Evolutionary conservation across 1,284 basidiomycete species (phyloP), one percentile per base, ranked within the genome.

Genomic region (Puccinia coronata): DNA sequence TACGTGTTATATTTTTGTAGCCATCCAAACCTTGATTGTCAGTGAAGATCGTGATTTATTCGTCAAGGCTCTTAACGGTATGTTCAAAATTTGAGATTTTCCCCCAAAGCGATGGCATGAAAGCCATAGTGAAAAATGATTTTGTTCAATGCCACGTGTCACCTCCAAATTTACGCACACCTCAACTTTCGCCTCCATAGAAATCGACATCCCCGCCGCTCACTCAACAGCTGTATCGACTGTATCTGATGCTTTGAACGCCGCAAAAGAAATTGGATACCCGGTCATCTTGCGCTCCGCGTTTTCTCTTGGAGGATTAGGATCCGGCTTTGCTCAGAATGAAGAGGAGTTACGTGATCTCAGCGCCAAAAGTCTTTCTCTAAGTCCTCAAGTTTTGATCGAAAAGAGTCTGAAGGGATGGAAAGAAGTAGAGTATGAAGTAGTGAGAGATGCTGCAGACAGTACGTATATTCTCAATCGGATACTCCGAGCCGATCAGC

Each of bases 391-490:
- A 87, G 94, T 99, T 70, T 90, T 99, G 80, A 96, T 99, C 84
- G 97, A 99, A 87, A 93, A 95, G 84, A 95, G 93, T 85, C 93
- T 99, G 91, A 98, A 98, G 88, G 97, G 97, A 67, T 99, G 97
- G 97, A 99, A 99, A 87, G 97, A 99, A 88, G 90, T 98, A 84
- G 97, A 99, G 88, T 99, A 99, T 86, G 97, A 99, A 87, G 97
- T 99, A 80, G 96, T 99, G 84, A 93, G 97, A 83, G 97, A 99
- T 87, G 95, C 91, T 84, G 94, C 94, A 76, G 95, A 99, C 84
- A 86, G 84, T 83, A 82, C 47, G 79, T 65, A 36, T n/a, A n/a
- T 36, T 16, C 5, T 47, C 41, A 25, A 43, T 28, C 41, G 0
- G 28, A 6, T 75, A 65, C 41, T 43, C 25, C 28, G 20, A 28